Percentiles rank a stretch among this genome's conserved stretches.
Evolutionary conservation across 192 early-diverging fungal species (phyloP).

Genomic region (Coemansia sp.): DNA sequence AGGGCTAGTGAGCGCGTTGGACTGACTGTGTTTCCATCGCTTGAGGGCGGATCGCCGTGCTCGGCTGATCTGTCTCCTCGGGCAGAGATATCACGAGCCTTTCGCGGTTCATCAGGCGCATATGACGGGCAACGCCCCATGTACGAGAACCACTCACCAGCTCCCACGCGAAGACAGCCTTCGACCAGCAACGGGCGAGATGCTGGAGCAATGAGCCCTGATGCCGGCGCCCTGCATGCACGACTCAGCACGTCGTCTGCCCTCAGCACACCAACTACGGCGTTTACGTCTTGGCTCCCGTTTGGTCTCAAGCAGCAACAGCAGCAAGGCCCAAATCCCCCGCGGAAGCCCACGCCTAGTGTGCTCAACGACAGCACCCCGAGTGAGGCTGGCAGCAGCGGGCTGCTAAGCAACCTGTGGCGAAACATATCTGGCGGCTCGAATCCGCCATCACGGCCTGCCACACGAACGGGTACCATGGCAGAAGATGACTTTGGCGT

Average conservation of each 20-base stretch:
- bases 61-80: slow-evolving; percentile 11
- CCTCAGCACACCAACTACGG: slow-evolving; percentile 40
- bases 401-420: slow-evolving; percentile 53
- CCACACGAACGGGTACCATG: slow-evolving; percentile 19
- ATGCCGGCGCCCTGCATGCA: slow-evolving; percentile 2
- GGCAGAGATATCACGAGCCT: slow-evolving; percentile 8
- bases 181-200: slow-evolving; percentile 8
- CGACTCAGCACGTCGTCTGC: slow-evolving; percentile 46
- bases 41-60: slow-evolving; percentile 16
- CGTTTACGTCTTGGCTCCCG: slow-evolving; percentile 47
- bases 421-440: slow-evolving; percentile 44
- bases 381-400: slow-evolving; percentile 49
- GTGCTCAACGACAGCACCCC: slow-evolving; percentile 18
- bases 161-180: slow-evolving; percentile 4
- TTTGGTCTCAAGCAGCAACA: slow-evolving; percentile 28
- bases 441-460: slow-evolving; percentile 24
- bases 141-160: slow-evolving; percentile 5
- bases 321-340: slow-evolving; percentile 7
- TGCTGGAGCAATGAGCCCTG: slow-evolving; percentile 9
- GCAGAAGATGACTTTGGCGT: slow-evolving; percentile 24
- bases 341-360: slow-evolving; percentile 16
- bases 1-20: slow-evolving; percentile 9
- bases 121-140: not conserved
- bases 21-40: slow-evolving; percentile 35
- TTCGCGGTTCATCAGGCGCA: slow-evolving; percentile 18